Evolutionary conservation across 176 grass and related monocot genomes (phyloP).

Genomic region (Aegilops sharonensis): DNA sequence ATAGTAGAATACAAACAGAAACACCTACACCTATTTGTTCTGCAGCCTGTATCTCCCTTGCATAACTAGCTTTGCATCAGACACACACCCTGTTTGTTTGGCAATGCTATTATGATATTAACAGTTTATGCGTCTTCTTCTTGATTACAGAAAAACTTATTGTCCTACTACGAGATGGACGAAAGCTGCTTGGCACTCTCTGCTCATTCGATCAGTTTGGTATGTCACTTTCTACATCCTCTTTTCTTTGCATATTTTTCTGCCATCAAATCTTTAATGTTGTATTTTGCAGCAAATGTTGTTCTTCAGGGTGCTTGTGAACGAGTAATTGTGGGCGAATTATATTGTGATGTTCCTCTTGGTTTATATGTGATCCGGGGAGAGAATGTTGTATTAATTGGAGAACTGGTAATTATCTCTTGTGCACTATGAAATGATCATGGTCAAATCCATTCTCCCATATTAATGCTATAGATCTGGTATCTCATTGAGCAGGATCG

Average conservation of each 20-base stretch:
- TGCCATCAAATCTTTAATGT: neutral
- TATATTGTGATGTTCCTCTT: conserved; percentile 89
- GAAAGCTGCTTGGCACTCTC: conserved; percentile 92
- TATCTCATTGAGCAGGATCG: conserved; percentile 61
- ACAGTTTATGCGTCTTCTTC: neutral
- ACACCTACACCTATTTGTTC: neutral
- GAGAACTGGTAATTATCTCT: conserved; percentile 82
- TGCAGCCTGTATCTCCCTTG: neutral
- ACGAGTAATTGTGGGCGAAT: conserved; percentile 92
- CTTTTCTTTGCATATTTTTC: conserved; percentile 14
- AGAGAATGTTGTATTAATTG: conserved; percentile 97
- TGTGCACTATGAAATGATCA: conserved; percentile 27
- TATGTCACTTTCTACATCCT: conserved; percentile 22
- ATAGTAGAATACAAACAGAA: neutral
- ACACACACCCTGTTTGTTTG: neutral
- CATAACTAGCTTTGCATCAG: neutral
- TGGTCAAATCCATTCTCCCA: neutral
- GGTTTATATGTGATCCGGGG: conserved; percentile 95
- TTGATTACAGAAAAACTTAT: conserved; percentile 81
- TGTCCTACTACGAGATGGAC: conserved; percentile 89
- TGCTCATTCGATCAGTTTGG: conserved; percentile 99
- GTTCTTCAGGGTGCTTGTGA: conserved; percentile 97
- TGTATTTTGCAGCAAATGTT: conserved; percentile 71
- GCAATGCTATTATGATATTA: neutral
- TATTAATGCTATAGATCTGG: conserved; percentile 38